These are phyloP conservation scores for Chiua sp. DNA, from an alignment of 1,284 basidiomycete genomes.

Conservation along the genomic window DNA sequence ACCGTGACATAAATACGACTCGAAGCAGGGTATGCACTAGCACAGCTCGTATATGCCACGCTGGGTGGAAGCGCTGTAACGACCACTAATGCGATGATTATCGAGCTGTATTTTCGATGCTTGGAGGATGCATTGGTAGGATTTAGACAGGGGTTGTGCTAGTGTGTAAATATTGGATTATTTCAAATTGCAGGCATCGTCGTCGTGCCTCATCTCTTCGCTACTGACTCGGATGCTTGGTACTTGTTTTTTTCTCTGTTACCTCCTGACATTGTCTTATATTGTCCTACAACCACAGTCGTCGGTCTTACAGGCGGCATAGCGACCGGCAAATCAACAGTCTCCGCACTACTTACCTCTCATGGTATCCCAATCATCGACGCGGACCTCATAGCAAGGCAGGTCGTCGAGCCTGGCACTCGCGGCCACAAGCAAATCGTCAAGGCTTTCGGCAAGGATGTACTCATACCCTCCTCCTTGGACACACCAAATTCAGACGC, in stretches of 20 bases:
- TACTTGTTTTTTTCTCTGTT: constrained; percentile 7
- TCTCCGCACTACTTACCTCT: constrained; percentile 74
- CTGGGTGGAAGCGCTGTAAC: too few species aligned
- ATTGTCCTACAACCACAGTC: constrained; percentile 46
- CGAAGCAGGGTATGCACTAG: too few species aligned
- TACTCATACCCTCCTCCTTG: constrained; percentile 52
- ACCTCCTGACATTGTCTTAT: not conserved
- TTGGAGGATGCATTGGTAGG: too few species aligned
- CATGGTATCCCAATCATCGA: constrained; percentile 85
- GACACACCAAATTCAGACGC: not conserved
- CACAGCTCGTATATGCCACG: too few species aligned
- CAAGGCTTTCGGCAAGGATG: constrained; percentile 69
- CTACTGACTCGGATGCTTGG: constrained; percentile 28
- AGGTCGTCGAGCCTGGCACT: constrained; percentile 89
- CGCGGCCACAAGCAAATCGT: constrained; percentile 74
- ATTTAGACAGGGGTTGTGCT: too few species aligned
- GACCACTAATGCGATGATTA: too few species aligned
- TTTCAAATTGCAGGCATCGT: too few species aligned
- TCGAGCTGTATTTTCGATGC: too few species aligned
- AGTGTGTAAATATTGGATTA: too few species aligned
- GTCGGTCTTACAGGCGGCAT: constrained; percentile 97
- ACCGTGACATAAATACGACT: too few species aligned
- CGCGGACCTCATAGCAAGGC: constrained; percentile 89
- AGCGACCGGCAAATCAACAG: constrained; percentile 95
- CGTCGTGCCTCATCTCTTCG: too few species aligned